Evolutionary conservation across 2,329 filamentous ascomycete genomes (phyloP).

Genomic region (Tolypocladium album): DNA sequence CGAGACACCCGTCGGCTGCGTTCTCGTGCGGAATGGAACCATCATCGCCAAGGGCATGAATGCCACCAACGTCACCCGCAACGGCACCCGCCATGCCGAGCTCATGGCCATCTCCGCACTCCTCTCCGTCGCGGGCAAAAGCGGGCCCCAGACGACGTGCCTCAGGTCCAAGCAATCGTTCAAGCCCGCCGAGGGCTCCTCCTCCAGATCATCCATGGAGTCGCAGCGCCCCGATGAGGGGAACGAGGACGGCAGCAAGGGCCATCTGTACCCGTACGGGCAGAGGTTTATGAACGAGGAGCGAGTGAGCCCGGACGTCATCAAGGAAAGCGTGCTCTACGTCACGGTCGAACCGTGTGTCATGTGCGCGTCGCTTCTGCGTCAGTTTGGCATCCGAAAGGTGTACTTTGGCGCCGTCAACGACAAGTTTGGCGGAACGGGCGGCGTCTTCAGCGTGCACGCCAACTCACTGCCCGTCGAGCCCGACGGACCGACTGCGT

Average conservation of each 20-base stretch:
- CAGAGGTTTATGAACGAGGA: slow-evolving; percentile 44
- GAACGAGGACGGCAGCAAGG: slow-evolving; percentile 42
- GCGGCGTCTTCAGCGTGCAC: slow-evolving; percentile 84
- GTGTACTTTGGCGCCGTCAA: slow-evolving; percentile 96
- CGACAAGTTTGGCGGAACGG: slow-evolving; percentile 93
- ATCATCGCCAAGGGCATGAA: slow-evolving; percentile 92
- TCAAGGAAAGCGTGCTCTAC: slow-evolving; percentile 69
- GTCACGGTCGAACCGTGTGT: slow-evolving; percentile 98
- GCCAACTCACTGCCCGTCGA: slow-evolving; percentile 39
- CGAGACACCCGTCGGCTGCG: slow-evolving; percentile 94
- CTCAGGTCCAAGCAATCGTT: slow-evolving; percentile 22
- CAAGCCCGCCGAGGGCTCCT: background rate
- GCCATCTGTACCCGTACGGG: slow-evolving; percentile 50
- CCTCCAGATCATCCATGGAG: slow-evolving; percentile 1
- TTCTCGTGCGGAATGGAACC: slow-evolving; percentile 69
- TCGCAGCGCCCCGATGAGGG: slow-evolving; percentile 25
- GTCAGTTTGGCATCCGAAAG: slow-evolving; percentile 76
- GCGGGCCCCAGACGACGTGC: slow-evolving; percentile 17
- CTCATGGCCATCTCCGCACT: slow-evolving; percentile 70
- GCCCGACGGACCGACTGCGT: slow-evolving; percentile 25
- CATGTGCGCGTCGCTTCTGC: slow-evolving; percentile 91
- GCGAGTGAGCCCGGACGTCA: slow-evolving; percentile 54
- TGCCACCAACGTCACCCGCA: slow-evolving; percentile 81
- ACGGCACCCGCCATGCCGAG: slow-evolving; percentile 91
- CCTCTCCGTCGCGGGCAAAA: slow-evolving; percentile 28